Evolutionary conservation across 2,329 filamentous ascomycete species (phyloP).

Genomic region (Trichoderma lentiforme): DNA sequence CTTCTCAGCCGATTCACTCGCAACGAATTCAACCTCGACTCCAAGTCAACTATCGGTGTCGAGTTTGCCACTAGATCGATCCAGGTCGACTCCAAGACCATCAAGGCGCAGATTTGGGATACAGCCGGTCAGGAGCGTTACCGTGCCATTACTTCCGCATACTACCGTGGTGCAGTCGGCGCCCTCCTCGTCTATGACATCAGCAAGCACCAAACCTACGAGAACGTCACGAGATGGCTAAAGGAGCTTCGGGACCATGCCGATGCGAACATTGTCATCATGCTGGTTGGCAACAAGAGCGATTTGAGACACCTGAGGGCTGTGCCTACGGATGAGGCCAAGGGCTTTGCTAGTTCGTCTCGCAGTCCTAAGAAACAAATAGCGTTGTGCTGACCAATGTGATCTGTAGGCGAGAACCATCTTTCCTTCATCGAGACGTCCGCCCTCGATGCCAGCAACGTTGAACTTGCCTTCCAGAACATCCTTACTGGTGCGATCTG

Average conservation of each 20-base stretch:
- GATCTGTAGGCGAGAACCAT: conserved; percentile 79
- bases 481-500: conserved; percentile 81
- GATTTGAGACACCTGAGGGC: conserved; percentile 98
- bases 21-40: conserved; percentile 99
- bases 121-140: conserved; percentile 98
- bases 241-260: conserved; percentile 98
- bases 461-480: conserved; percentile 98
- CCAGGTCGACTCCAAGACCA: conserved; percentile 98
- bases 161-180: conserved; percentile 96
- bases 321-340: conserved; percentile 96
- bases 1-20: conserved; percentile 98
- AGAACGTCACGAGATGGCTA: conserved; percentile 98
- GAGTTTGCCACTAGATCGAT: conserved; percentile 98
- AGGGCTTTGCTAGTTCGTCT: conserved; percentile 85
- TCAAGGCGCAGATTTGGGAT: conserved; percentile 99
- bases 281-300: conserved; percentile 99
- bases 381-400: conserved; percentile 18
- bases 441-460: conserved; percentile 96
- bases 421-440: conserved; percentile 99
- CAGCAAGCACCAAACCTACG: conserved; percentile 99
- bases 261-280: conserved; percentile 98
- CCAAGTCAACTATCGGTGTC: conserved; percentile 99
- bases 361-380: neutral
- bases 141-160: conserved; percentile 97
- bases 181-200: conserved; percentile 99